Conservation (phyloP, 176 grass and related monocot genomes). For the Phoenix dactylifera region DNA sequence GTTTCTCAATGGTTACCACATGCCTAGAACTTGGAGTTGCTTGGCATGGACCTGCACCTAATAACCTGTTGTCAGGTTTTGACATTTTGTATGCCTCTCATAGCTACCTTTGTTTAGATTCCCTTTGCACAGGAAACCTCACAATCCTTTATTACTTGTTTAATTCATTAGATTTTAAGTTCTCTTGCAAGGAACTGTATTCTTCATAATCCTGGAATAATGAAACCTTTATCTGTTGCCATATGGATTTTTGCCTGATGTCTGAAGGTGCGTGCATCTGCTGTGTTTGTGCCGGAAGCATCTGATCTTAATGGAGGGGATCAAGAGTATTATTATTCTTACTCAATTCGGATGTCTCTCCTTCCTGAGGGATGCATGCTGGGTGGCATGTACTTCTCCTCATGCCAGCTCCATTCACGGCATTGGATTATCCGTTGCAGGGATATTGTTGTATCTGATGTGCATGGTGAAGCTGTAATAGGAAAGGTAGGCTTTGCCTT, state of each 20-base stretch:
- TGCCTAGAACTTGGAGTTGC: no score
- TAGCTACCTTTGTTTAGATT: no score
- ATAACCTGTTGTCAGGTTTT: no score
- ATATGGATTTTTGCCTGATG: not conserved
- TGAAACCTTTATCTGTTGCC: no score
- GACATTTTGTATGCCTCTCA: no score
- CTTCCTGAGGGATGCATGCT: conserved; percentile 76
- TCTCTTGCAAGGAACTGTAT: no score
- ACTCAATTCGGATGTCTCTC: conserved; percentile 80
- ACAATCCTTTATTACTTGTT: no score
- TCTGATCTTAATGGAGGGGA: not conserved
- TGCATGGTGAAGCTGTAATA: conserved; percentile 68
- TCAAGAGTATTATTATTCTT: conserved; percentile 32
- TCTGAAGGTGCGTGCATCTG: conserved; percentile 71
- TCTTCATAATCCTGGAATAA: no score
- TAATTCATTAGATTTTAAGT: no score
- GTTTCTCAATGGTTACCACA: no score
- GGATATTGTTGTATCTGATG: conserved; percentile 33
- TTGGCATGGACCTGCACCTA: no score
- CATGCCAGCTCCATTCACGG: conserved; percentile 68
- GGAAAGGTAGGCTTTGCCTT: conserved; percentile 47
- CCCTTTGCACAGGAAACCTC: no score
- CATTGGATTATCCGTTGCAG: conserved; percentile 64
- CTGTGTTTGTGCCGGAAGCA: conserved; percentile 63
- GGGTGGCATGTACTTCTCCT: conserved; percentile 53